Base-by-base conservation (phyloP, 2,329 filamentous ascomycete species). In the Penicillium brasilianum region DNA sequence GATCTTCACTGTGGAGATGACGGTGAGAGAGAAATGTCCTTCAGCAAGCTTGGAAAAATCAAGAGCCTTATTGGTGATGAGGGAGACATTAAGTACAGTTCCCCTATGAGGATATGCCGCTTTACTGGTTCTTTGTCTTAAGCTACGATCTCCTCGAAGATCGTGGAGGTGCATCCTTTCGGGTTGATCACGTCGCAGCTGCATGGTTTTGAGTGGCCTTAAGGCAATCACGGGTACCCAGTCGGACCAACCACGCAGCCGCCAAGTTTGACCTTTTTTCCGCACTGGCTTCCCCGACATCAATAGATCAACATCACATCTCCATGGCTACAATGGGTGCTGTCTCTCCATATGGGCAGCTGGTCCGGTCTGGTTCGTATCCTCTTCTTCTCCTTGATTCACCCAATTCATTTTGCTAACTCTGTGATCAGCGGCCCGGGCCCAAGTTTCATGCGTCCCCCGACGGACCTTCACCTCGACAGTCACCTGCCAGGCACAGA, bases 271-370 rank as follows among this genome's bases (percentile, higher is more conserved):
- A 66, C 71, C 71, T 74, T 75, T 75, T 75, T 75, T 74, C 68
- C 63, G 62, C 52, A 60, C 46, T 39, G 48, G 54, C 53, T 60
- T 59, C 61, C 60, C 60, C 53, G 53, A 48, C 41, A 48, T 34
- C 32, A 36, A 16, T 13, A 48, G 41, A 55, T 58, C 65, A 66
- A 64, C 58, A 58, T 53, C 62, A 59, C 66, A 63, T 66, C 61
- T 52, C 58, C 61, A 78, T 77, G 76, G 76, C 76, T 69, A 73
- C 76, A 70, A 75, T 78, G 69, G 76, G 72, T 64, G 69, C 72
- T 65, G 60, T 76, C 49, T 70, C 74, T 67, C 72, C 72, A 20
- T 77, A 74, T 59, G 74, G 76, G 67, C 76, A 75, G 65, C 66
- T 80, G 60, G 60, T 75, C 64, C 76, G 76, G 63, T 68, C 76